Evolutionary conservation across 805 yeast genomes (phyloP).

Genomic region (Ogataea ramenticola): DNA sequence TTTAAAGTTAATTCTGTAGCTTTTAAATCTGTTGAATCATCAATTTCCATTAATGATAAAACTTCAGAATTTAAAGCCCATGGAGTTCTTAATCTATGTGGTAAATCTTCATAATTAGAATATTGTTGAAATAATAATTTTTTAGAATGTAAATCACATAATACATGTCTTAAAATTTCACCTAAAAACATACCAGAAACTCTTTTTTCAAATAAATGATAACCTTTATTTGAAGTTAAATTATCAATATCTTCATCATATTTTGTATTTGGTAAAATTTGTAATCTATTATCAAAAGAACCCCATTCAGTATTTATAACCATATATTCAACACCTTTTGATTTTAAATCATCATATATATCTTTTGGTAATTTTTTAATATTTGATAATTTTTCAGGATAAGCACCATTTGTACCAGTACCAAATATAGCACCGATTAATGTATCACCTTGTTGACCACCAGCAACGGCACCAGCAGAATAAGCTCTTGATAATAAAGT

Average conservation of each 20-base stretch:
- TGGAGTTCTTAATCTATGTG: slow-evolving; percentile 64
- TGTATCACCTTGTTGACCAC: slow-evolving; percentile 64
- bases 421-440: slow-evolving; percentile 90
- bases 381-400: slow-evolving; percentile 66
- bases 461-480: slow-evolving; percentile 46
- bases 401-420: slow-evolving; percentile 97
- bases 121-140: slow-evolving; percentile 54
- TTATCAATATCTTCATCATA: slow-evolving; percentile 71
- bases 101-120: slow-evolving; percentile 32
- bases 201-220: slow-evolving; percentile 88
- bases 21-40: slow-evolving; percentile 64
- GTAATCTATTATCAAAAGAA: slow-evolving; percentile 81
- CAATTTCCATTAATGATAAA: slow-evolving; percentile 81
- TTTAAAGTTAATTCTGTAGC: slow-evolving; percentile 64
- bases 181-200: slow-evolving; percentile 92
- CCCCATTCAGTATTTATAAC: slow-evolving; percentile 98
- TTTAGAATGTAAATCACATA: slow-evolving; percentile 59
- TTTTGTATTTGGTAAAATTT: slow-evolving; percentile 67
- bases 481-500: slow-evolving; percentile 86
- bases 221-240: slow-evolving; percentile 73
- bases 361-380: slow-evolving; percentile 66
- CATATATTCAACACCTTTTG: slow-evolving; percentile 57
- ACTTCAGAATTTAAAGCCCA: slow-evolving; percentile 78
- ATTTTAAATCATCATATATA: slow-evolving; percentile 28
- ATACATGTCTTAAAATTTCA: slow-evolving; percentile 69